phyloP scores from a whole-genome alignment of 2,329 filamentous ascomycete genomes.

The Colletotrichum destructivum region DNA sequence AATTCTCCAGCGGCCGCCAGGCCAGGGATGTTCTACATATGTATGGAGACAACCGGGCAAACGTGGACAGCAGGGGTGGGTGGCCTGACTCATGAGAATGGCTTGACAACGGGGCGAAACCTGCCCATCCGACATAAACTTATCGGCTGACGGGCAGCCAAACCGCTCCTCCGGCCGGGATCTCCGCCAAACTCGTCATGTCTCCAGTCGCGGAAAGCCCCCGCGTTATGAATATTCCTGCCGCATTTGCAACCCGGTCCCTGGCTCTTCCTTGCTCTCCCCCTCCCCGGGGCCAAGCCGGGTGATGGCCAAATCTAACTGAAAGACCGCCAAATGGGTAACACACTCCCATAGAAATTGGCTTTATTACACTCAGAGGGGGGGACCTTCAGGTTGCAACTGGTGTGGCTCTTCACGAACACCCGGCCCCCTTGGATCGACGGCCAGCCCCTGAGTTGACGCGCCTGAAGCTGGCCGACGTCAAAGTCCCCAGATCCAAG shows the following conservation, averaged over 20 bases:
- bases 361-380: neutral
- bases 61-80: too few species aligned
- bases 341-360: neutral
- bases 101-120: neutral
- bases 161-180: neutral
- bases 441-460: neutral
- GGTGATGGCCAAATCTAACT: neutral
- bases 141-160: neutral
- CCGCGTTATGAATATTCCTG: neutral
- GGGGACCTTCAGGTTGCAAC: neutral
- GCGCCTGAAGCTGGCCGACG: too few species aligned
- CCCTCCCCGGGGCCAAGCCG: neutral
- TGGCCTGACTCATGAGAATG: neutral
- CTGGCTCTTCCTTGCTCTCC: neutral
- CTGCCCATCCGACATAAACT: neutral
- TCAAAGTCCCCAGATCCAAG: neutral
- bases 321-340: too few species aligned
- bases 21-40: too few species aligned
- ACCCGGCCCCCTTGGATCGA: constrained; percentile 22
- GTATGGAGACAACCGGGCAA: too few species aligned
- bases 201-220: neutral
- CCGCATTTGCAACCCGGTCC: neutral
- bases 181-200: neutral
- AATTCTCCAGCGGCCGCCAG: too few species aligned
- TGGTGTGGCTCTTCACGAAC: neutral